Evolutionary conservation across 768 basidiomycete species (phyloP).

Genomic region (Mycena vulgaris): DNA sequence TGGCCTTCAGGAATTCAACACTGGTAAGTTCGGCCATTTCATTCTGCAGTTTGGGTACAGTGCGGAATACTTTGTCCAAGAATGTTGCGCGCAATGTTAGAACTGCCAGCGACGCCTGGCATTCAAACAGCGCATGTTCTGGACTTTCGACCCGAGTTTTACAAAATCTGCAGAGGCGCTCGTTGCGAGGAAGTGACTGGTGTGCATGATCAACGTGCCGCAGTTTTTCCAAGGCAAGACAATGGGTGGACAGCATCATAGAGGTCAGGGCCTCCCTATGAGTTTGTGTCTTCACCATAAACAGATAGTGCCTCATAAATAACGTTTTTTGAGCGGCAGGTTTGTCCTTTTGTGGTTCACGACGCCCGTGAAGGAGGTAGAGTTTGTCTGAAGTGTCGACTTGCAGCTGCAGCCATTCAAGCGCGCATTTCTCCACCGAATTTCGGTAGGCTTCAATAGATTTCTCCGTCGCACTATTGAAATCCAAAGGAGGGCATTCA

Average conservation of each 20-base stretch:
- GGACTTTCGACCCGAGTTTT: background rate
- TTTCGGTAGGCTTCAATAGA: background rate
- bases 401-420: background rate
- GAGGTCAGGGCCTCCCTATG: background rate
- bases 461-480: background rate
- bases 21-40: background rate
- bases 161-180: background rate
- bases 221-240: background rate
- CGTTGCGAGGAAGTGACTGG: background rate
- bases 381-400: slow-evolving; percentile 1
- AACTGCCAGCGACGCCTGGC: background rate
- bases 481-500: background rate
- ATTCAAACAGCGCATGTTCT: background rate
- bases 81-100: no score
- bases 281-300: slow-evolving; percentile 2
- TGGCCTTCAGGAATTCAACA: slow-evolving; percentile 3
- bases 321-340: background rate
- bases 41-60: background rate
- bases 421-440: background rate
- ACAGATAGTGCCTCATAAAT: slow-evolving; percentile 3
- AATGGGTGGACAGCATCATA: slow-evolving; percentile 2
- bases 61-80: no score
- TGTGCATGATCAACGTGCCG: slow-evolving; percentile 6
- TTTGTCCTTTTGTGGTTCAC: slow-evolving; percentile 1
- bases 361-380: background rate